phyloP scores from a whole-genome alignment of 805 yeast genomes.

The Ogataea allantospora region DNA sequence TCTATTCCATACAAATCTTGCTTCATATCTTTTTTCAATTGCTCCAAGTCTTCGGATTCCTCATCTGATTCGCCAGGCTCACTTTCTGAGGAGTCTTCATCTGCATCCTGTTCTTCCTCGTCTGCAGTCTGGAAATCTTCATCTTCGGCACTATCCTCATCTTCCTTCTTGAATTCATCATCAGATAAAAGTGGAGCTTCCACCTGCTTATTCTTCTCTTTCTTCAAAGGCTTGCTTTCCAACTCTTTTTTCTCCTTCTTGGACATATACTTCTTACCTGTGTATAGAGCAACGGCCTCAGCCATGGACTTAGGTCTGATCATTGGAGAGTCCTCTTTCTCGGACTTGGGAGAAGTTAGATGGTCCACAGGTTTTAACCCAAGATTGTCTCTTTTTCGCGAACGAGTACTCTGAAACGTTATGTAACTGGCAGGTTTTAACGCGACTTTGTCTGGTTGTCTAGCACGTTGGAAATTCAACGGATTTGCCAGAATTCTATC shows the following conservation, averaged over 20 bases:
- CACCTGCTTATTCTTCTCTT: slow-evolving; percentile 1
- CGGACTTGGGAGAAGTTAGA: neutral
- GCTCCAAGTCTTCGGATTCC: slow-evolving; percentile 20
- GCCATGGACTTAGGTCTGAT: slow-evolving; percentile 48
- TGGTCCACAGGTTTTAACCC: slow-evolving; percentile 9
- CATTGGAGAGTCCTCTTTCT: slow-evolving; percentile 18
- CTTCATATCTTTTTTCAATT: slow-evolving; percentile 29
- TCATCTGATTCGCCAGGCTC: slow-evolving; percentile 14
- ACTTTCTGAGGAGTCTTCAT: slow-evolving; percentile 11
- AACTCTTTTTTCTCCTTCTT: slow-evolving; percentile 41
- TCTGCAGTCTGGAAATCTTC: slow-evolving; percentile 34
- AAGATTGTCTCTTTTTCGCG: slow-evolving; percentile 3
- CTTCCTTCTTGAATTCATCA: slow-evolving; percentile 9
- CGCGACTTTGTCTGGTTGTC: slow-evolving; percentile 47
- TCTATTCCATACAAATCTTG: slow-evolving; percentile 33
- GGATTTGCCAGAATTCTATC: slow-evolving; percentile 64
- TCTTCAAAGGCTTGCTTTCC: slow-evolving; percentile 26
- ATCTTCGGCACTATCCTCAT: slow-evolving; percentile 29
- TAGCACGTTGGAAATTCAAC: slow-evolving; percentile 60
- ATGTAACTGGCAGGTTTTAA: slow-evolving; percentile 49
- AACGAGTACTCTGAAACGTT: slow-evolving; percentile 31
- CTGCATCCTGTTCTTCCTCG: slow-evolving; percentile 20
- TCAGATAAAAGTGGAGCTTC: slow-evolving; percentile 12
- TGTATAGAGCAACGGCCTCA: slow-evolving; percentile 57
- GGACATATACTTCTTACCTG: slow-evolving; percentile 52